These are phyloP conservation scores for Sclerotinia borealis DNA, from an alignment of 2,329 filamentous ascomycete genomes.

Conservation along the genomic window DNA sequence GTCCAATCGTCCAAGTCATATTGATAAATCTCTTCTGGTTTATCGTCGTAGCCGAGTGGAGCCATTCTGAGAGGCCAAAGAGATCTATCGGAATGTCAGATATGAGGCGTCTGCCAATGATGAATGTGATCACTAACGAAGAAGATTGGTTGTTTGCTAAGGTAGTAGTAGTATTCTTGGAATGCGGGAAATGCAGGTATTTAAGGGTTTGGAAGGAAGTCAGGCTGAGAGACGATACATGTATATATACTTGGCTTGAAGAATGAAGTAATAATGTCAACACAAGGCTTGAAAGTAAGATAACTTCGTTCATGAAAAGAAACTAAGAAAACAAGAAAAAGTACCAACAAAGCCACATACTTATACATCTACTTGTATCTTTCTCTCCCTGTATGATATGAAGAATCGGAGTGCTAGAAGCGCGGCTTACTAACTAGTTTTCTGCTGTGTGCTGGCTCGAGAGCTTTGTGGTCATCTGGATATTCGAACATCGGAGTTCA, in stretches of 20 bases:
- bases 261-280: background rate
- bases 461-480: background rate
- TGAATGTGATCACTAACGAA: slow-evolving; percentile 18
- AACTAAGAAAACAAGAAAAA: background rate
- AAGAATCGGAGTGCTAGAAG: background rate
- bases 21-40: slow-evolving; percentile 6
- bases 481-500: background rate
- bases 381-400: background rate
- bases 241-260: background rate
- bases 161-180: background rate
- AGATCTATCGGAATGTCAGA: slow-evolving; percentile 10
- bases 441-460: background rate
- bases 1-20: slow-evolving; percentile 19
- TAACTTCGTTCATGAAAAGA: background rate
- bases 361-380: background rate
- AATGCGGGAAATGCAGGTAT: background rate
- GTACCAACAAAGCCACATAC: background rate
- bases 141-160: slow-evolving; percentile 16
- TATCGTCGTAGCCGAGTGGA: slow-evolving; percentile 14
- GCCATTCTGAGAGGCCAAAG: slow-evolving; percentile 6
- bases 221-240: background rate
- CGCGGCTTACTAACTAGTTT: slow-evolving; percentile 2
- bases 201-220: background rate
- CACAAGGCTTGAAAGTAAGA: background rate
- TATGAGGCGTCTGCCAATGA: slow-evolving; percentile 11